Base-by-base conservation (phyloP, 306 rosid genomes). In the Luffa aegyptiaca region DNA sequence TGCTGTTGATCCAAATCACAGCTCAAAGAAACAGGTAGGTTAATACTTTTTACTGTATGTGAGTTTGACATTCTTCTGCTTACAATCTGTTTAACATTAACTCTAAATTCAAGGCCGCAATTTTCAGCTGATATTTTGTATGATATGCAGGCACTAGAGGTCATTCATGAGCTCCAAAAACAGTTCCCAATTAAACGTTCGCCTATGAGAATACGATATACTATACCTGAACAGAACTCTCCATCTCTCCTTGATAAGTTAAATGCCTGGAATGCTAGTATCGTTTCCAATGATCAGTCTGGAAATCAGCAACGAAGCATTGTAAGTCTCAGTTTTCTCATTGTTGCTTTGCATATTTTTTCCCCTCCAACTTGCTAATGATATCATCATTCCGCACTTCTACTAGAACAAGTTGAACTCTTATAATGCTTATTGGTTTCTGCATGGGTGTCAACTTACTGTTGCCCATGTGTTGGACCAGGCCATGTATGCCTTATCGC, bases 101-200 rank as follows among this genome's bases (percentile, higher is more conserved):
- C 17, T 20, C 8, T 69, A n/a, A n/a, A 49, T 44, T 46, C 68
- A 42, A 71, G 45, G 73, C 69, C 33, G 6, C 80, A 45, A 63
- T 39, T 20, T 10, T 62, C 48, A 2, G 76, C 39, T 77, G 58
- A 65, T 79, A 1, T 45, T 59, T 64, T 61, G 39, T 48, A 37
- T 88, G 75, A 53, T 84, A 9, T 86, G 63, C 86, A 95, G 98
- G 98, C 98, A 16, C 81, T 92, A 48, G 98, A 95, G 84, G 88
- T 92, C 61, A 91, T 95, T 83, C 98, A 95, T n/a, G 98, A 95
- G 84, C 98, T 95, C 81, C 97, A 92, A 63, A 91, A 91, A 90
- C 97, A 86, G 65, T 95, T 87, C 65, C 98, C 98, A 5, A 92
- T 95, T 44, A 95, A 90, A 78, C 88, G 98, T n/a, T 92, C 97